phyloP scores from a whole-genome alignment of 2,329 filamentous ascomycete genomes.

The Fusarium illudens region DNA sequence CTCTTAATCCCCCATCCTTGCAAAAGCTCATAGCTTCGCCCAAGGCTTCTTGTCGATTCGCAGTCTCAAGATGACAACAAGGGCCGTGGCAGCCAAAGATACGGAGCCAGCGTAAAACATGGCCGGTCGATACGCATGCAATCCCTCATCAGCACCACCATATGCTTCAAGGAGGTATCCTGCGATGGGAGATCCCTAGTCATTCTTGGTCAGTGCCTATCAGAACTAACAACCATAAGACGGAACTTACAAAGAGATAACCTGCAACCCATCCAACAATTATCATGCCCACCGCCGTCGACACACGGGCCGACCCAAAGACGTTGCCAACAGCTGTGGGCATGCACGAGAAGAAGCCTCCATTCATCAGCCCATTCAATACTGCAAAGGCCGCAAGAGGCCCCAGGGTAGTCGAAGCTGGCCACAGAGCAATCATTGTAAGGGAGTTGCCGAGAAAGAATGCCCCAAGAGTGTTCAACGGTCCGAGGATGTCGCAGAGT shows the following conservation, averaged over 20 bases:
- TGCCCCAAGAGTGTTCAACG: slow-evolving; percentile 63
- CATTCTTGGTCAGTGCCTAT: neutral
- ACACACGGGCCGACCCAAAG: slow-evolving; percentile 63
- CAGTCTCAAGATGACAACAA: slow-evolving; percentile 4
- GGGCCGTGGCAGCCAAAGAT: slow-evolving; percentile 13
- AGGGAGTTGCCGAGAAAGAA: slow-evolving; percentile 61
- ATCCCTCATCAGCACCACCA: slow-evolving; percentile 57
- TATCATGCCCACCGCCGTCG: slow-evolving; percentile 69
- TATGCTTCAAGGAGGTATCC: slow-evolving; percentile 66
- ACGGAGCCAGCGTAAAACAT: slow-evolving; percentile 66
- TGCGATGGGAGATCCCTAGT: slow-evolving; percentile 65
- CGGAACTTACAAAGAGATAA: slow-evolving; percentile 62
- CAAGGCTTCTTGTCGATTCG: slow-evolving; percentile 15
- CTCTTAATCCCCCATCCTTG: neutral
- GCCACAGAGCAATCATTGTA: slow-evolving; percentile 70
- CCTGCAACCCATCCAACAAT: slow-evolving; percentile 68
- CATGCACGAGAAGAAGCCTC: slow-evolving; percentile 70
- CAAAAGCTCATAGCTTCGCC: slow-evolving; percentile 10
- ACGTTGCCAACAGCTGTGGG: slow-evolving; percentile 69
- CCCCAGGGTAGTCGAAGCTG: slow-evolving; percentile 61
- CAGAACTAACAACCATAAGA: rapidly evolving
- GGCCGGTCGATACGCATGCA: slow-evolving; percentile 65
- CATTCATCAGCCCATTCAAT: slow-evolving; percentile 68
- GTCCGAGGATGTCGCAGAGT: slow-evolving; percentile 61
- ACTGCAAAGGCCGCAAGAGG: slow-evolving; percentile 66